Percentiles rank a stretch among this genome's conserved stretches.
Evolutionary conservation across 2,329 filamentous ascomycete species (phyloP).

Genomic region (Alternaria dauci): DNA sequence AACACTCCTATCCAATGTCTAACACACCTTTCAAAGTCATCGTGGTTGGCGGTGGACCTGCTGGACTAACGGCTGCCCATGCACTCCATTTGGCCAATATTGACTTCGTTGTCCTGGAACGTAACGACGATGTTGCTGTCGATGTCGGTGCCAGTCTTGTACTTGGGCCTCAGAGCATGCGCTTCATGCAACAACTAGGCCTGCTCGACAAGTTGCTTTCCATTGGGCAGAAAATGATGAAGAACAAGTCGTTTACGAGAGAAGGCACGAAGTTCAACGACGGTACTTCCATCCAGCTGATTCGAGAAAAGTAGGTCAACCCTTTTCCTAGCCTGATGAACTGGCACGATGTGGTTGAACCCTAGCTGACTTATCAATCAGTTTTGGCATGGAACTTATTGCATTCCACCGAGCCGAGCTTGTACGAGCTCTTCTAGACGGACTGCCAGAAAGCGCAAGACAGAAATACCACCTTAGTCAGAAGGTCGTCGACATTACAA

Average conservation of each 20-base stretch:
- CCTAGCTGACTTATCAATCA: background rate
- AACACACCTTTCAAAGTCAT: background rate
- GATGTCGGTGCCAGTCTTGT: constrained; percentile 6
- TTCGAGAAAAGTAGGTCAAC: background rate
- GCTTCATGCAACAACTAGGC: constrained; percentile 4
- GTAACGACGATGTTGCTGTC: background rate
- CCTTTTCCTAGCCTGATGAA: background rate
- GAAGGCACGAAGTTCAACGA: constrained; percentile 4
- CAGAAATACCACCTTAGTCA: background rate
- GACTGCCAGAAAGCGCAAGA: background rate
- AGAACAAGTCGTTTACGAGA: background rate
- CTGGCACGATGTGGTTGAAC: background rate
- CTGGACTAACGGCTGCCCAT: background rate
- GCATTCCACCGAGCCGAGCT: constrained; percentile 5
- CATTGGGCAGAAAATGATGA: background rate
- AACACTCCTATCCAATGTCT: background rate
- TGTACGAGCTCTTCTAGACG: background rate
- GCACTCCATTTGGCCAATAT: background rate
- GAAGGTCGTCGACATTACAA: background rate
- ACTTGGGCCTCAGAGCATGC: background rate
- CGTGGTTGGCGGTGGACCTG: background rate
- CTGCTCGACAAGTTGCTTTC: constrained; percentile 4
- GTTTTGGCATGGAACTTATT: background rate
- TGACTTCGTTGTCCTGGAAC: constrained; percentile 4
- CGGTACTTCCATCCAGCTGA: background rate